A percentile compares a stretch with the other conserved stretches of the same genome.
Evolutionary conservation across 1,284 basidiomycete species (phyloP).

Genomic region (Thelephora terrestris): DNA sequence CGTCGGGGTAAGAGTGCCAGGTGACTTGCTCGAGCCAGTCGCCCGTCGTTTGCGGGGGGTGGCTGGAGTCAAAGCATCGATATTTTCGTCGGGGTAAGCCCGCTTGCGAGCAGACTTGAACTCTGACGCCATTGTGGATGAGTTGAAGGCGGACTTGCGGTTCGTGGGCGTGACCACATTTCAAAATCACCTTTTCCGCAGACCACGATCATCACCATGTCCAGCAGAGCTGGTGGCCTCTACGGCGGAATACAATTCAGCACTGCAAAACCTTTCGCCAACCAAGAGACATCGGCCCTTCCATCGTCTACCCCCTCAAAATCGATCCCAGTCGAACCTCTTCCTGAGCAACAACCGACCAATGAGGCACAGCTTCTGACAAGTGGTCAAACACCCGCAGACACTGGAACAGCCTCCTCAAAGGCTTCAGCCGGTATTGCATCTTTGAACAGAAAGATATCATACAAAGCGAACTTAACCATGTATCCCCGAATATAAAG

Average conservation of each 20-base stretch:
- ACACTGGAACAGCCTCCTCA: slow-evolving; percentile 32
- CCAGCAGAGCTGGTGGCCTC: slow-evolving; percentile 65
- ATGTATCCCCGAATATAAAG: slow-evolving; percentile 64
- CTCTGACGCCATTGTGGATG: too few relatives aligned
- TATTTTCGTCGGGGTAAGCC: too few relatives aligned
- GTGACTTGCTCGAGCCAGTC: too few relatives aligned
- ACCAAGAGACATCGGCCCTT: slow-evolving; percentile 14
- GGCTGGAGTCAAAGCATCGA: too few relatives aligned
- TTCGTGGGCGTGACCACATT: too few relatives aligned
- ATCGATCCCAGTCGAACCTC: neutral
- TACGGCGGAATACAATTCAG: slow-evolving; percentile 78
- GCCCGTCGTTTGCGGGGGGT: too few relatives aligned
- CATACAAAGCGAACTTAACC: slow-evolving; percentile 74
- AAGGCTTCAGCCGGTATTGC: slow-evolving; percentile 76
- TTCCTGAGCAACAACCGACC: neutral
- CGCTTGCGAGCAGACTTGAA: too few relatives aligned
- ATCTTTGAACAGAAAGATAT: slow-evolving; percentile 55
- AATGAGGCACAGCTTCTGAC: neutral
- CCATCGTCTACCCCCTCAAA: slow-evolving; percentile 26
- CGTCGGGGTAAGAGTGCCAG: too few relatives aligned
- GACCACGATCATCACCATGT: slow-evolving; percentile 35
- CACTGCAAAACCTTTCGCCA: slow-evolving; percentile 34
- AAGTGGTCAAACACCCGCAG: slow-evolving; percentile 8
- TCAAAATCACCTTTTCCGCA: too few relatives aligned
- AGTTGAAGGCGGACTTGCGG: too few relatives aligned